These are phyloP conservation scores for Picea glauca DNA, from an alignment of 75 land plant genomes.

Conservation along the genomic window DNA sequence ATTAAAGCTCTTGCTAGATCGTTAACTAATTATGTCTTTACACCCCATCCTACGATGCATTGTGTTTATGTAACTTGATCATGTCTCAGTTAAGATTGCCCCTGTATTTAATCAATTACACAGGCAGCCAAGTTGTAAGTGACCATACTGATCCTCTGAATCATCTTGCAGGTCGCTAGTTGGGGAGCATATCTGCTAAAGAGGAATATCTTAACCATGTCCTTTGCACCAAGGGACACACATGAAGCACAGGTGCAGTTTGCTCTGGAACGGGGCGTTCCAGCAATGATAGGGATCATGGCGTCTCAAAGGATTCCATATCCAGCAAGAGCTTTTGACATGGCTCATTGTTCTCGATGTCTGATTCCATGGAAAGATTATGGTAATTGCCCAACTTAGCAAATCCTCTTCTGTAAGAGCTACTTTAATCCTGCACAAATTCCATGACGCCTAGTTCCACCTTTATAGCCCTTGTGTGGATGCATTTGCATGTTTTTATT, in stretches of 20 bases:
- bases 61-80: not conserved
- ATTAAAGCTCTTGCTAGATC: not conserved
- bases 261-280: constrained; percentile 70
- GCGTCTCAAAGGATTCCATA: constrained; percentile 47
- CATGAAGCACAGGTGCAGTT: constrained; percentile 77
- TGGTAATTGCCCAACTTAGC: constrained; percentile 24
- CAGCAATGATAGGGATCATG: constrained; percentile 75
- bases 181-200: constrained; percentile 75
- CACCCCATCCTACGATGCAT: not conserved
- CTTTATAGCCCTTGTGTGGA: not conserved
- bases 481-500: too few relatives aligned
- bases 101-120: not conserved
- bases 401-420: not conserved
- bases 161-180: constrained; percentile 56
- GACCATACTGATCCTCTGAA: not conserved
- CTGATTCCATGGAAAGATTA: constrained; percentile 51
- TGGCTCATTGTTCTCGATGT: constrained; percentile 72
- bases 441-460: not conserved
- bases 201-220: constrained; percentile 58
- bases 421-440: not conserved
- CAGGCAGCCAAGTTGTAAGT: not conserved
- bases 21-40: not conserved
- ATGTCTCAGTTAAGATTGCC: not conserved
- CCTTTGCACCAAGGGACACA: constrained; percentile 68
- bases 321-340: constrained; percentile 61